Percentiles rank a stretch among this genome's conserved stretches.
phyloP scores from a whole-genome alignment of 2,329 filamentous ascomycete species.

The Rasamsonia emersonii region DNA sequence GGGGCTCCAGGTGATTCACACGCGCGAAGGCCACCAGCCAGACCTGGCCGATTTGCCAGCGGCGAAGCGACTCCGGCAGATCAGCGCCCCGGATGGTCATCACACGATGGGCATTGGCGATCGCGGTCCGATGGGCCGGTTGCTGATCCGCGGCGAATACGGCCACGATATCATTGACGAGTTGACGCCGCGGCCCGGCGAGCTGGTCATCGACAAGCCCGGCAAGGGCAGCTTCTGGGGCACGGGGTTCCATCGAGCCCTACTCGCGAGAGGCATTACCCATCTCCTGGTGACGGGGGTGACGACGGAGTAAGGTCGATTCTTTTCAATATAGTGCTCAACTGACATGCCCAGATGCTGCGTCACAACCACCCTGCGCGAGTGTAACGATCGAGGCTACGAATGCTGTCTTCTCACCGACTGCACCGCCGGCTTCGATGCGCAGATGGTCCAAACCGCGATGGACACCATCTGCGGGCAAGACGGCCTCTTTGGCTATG shows the following conservation, averaged over 20 bases:
- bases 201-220: conserved; percentile 50
- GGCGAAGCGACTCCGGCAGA: conserved; percentile 43
- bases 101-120: conserved; percentile 44
- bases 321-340: conserved; percentile 1
- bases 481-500: conserved; percentile 28
- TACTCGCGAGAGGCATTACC: conserved; percentile 49
- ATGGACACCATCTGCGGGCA: conserved; percentile 29
- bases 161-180: conserved; percentile 50
- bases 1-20: conserved; percentile 41
- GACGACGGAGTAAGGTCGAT: conserved; percentile 41
- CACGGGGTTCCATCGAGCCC: conserved; percentile 44
- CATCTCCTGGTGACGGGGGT: conserved; percentile 51
- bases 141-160: conserved; percentile 46
- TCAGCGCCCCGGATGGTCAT: conserved; percentile 36
- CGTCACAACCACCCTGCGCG: conserved; percentile 47
- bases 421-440: conserved; percentile 30
- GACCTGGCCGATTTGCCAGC: conserved; percentile 47
- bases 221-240: conserved; percentile 54
- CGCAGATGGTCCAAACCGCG: conserved; percentile 26
- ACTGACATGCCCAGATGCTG: conserved; percentile 34
- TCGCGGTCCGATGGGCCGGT: conserved; percentile 43
- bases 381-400: conserved; percentile 53
- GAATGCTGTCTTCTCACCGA: conserved; percentile 48
- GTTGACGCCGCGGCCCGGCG: conserved; percentile 42
- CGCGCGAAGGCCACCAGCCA: conserved; percentile 42